phyloP scores from a whole-genome alignment of 2,329 filamentous ascomycete species.

The Sporothrix brasiliensis region DNA sequence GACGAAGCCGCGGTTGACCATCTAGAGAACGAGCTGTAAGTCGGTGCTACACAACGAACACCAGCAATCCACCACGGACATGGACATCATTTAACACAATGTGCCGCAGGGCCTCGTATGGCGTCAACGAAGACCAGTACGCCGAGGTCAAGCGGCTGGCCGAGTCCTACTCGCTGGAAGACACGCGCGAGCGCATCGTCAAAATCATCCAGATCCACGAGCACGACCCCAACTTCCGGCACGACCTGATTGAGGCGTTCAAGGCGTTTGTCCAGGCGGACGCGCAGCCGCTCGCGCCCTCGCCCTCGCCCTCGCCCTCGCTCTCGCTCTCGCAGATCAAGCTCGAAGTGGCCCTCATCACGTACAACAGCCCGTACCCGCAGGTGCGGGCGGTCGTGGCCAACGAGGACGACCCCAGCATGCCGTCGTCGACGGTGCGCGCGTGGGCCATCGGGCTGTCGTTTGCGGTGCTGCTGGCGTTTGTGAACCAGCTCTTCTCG shows the following conservation, averaged over 20 bases:
- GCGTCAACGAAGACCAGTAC: constrained; percentile 29
- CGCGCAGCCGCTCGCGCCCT: too few relatives aligned
- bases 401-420: background rate
- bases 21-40: constrained; percentile 29
- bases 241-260: constrained; percentile 47
- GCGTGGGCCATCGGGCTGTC: background rate
- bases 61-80: too few relatives aligned
- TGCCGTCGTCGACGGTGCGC: background rate
- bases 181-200: constrained; percentile 20
- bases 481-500: constrained; percentile 13
- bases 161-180: constrained; percentile 27
- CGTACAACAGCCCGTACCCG: background rate
- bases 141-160: constrained; percentile 31
- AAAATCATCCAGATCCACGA: constrained; percentile 43
- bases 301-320: too few relatives aligned
- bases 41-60: background rate
- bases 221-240: constrained; percentile 53
- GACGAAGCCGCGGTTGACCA: constrained; percentile 28
- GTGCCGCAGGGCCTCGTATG: constrained; percentile 15
- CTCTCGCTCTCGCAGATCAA: background rate
- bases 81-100: background rate
- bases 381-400: background rate
- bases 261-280: constrained; percentile 43
- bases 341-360: constrained; percentile 2
- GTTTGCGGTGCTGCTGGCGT: constrained; percentile 4